Evolutionary conservation across 2,329 filamentous ascomycete species (phyloP).

Genomic region (Helicocarpus griseus): DNA sequence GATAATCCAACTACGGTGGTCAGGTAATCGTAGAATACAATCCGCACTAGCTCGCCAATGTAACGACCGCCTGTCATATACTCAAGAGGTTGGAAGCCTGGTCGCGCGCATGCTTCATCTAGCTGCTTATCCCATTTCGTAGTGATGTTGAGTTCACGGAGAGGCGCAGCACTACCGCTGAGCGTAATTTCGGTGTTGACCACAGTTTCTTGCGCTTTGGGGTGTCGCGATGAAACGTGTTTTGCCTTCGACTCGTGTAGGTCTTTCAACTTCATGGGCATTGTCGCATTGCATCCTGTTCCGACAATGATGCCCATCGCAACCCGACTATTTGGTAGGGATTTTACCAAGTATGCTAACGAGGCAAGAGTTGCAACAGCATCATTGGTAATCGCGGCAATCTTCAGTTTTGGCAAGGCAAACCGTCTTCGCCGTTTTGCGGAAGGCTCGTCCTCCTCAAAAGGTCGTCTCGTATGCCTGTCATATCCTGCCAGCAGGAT

Average conservation of each 20-base stretch:
- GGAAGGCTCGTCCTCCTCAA: constrained; percentile 30
- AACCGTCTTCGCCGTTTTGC: constrained; percentile 37
- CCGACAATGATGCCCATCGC: constrained; percentile 74
- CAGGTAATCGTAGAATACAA: constrained; percentile 60
- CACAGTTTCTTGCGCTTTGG: constrained; percentile 54
- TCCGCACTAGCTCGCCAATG: constrained; percentile 63
- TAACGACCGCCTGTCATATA: constrained; percentile 77
- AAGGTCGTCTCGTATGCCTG: constrained; percentile 37
- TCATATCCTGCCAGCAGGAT: constrained; percentile 46
- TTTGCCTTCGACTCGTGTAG: constrained; percentile 55
- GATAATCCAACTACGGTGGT: constrained; percentile 34
- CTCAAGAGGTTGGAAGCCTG: constrained; percentile 73
- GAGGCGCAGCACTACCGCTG: constrained; percentile 59
- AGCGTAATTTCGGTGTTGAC: constrained; percentile 84
- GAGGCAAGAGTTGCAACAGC: constrained; percentile 71
- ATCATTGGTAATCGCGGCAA: constrained; percentile 72
- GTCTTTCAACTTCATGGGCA: constrained; percentile 55
- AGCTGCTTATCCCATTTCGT: constrained; percentile 62
- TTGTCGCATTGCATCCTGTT: constrained; percentile 72
- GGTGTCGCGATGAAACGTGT: constrained; percentile 37
- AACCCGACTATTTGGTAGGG: constrained; percentile 52
- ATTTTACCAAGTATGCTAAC: constrained; percentile 61
- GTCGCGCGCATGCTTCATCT: constrained; percentile 56
- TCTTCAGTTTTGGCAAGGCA: constrained; percentile 54
- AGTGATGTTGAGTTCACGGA: constrained; percentile 50